phyloP scores from a whole-genome alignment of 192 early-diverging fungal species.

The Linnemannia hyalina region DNA sequence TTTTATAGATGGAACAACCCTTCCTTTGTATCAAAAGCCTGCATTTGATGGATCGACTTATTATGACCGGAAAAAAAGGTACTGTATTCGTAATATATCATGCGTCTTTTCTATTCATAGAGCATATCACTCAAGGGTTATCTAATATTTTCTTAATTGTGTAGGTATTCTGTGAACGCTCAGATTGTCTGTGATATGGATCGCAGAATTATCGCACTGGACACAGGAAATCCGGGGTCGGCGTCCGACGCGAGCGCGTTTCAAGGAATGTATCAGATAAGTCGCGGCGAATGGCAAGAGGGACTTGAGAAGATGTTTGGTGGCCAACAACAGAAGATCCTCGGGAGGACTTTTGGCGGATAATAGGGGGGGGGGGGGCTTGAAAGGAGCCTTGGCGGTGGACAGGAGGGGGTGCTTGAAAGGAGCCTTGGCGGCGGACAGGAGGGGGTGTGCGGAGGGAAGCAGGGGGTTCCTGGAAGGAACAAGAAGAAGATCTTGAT shows the following conservation, averaged over 20 bases:
- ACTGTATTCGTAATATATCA: neutral
- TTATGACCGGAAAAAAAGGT: slow-evolving; percentile 19
- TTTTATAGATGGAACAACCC: slow-evolving; percentile 13
- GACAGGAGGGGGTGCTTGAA: too few relatives aligned
- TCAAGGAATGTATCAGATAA: neutral
- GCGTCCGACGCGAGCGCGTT: neutral
- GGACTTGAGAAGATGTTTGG: too few relatives aligned
- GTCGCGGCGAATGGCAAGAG: too few relatives aligned
- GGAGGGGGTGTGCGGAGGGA: too few relatives aligned
- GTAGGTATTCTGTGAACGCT: slow-evolving; percentile 11
- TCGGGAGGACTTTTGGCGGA: too few relatives aligned
- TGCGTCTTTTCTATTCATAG: neutral
- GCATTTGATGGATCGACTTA: neutral
- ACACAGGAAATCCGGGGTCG: slow-evolving; percentile 7
- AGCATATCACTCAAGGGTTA: neutral
- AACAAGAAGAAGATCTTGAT: too few relatives aligned
- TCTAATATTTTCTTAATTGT: neutral
- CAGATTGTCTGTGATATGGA: slow-evolving; percentile 16
- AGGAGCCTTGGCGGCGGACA: too few relatives aligned
- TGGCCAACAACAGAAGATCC: too few relatives aligned
- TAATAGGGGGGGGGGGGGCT: too few relatives aligned
- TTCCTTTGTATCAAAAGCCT: neutral
- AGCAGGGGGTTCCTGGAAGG: too few relatives aligned
- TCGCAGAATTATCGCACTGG: neutral
- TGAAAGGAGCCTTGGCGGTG: too few relatives aligned